Conservation (phyloP, 768 basidiomycete genomes). For the Macrolepiota dolichaula region DNA sequence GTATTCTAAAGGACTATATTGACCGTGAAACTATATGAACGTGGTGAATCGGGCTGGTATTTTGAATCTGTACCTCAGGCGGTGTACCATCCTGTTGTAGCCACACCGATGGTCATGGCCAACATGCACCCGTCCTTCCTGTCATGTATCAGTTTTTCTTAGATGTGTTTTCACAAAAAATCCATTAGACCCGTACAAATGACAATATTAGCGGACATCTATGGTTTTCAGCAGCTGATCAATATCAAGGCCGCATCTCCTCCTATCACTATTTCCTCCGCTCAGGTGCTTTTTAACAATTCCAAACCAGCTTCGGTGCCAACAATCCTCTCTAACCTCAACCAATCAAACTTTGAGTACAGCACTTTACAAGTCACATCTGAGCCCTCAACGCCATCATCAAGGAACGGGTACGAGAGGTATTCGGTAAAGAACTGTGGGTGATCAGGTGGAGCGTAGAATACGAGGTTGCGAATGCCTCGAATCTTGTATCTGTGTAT, state of each 20-base stretch:
- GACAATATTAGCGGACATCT: too few species aligned
- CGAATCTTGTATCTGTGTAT: conserved; percentile 79
- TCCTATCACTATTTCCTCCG: too few species aligned
- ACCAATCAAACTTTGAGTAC: conserved; percentile 88
- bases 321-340: conserved; percentile 84
- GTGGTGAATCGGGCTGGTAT: background rate
- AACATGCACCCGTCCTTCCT: too few species aligned
- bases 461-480: conserved; percentile 89
- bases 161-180: too few species aligned
- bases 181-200: too few species aligned
- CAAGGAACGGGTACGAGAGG: conserved; percentile 86
- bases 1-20: background rate
- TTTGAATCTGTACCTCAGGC: background rate
- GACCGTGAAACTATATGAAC: background rate
- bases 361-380: conserved; percentile 82
- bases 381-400: conserved; percentile 78
- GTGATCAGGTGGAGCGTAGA: conserved; percentile 91
- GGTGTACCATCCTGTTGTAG: background rate
- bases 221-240: too few species aligned
- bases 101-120: too few species aligned
- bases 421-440: conserved; percentile 91
- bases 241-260: too few species aligned
- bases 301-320: conserved; percentile 45
- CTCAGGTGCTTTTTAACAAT: conserved; percentile 31
- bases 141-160: too few species aligned